Evolutionary conservation across 1,284 basidiomycete genomes (phyloP).

Genomic region (Meripilus lineatus): DNA sequence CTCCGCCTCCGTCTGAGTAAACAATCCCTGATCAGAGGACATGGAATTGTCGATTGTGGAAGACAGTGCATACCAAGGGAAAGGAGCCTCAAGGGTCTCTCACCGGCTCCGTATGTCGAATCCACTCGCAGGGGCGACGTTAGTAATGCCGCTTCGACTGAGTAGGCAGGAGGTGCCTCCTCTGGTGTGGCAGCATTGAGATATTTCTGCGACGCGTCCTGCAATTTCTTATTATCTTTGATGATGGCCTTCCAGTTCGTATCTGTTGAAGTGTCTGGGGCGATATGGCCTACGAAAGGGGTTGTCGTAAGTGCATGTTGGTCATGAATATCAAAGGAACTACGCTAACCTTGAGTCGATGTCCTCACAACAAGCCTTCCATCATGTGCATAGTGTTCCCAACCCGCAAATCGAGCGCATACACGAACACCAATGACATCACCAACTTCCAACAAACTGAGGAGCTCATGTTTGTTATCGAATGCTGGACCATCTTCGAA

Average conservation of each 20-base stretch:
- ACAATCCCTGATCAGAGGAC: neutral
- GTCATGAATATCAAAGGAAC: neutral
- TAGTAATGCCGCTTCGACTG: neutral
- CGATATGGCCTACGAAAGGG: too few species aligned
- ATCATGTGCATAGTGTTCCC: slow-evolving; percentile 1
- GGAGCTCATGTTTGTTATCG: neutral
- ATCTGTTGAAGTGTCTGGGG: too few species aligned
- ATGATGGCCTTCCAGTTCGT: neutral
- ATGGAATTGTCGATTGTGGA: neutral
- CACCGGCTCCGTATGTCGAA: neutral
- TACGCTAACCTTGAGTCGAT: neutral
- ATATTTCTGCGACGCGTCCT: neutral
- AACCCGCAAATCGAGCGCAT: slow-evolving; percentile 2
- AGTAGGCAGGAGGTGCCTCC: neutral
- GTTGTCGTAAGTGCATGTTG: too few species aligned
- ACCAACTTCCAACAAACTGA: neutral
- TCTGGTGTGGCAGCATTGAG: neutral
- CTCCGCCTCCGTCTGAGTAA: slow-evolving; percentile 2
- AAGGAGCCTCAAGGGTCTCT: neutral
- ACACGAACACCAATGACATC: slow-evolving; percentile 1
- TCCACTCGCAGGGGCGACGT: neutral
- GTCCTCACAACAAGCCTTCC: neutral
- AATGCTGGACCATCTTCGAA: neutral
- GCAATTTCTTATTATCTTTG: neutral
- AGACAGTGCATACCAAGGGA: neutral